Evolutionary conservation across 2,329 filamentous ascomycete species (phyloP), one percentile per base, ranked within the genome.

Genomic region (Fusarium globosum): DNA sequence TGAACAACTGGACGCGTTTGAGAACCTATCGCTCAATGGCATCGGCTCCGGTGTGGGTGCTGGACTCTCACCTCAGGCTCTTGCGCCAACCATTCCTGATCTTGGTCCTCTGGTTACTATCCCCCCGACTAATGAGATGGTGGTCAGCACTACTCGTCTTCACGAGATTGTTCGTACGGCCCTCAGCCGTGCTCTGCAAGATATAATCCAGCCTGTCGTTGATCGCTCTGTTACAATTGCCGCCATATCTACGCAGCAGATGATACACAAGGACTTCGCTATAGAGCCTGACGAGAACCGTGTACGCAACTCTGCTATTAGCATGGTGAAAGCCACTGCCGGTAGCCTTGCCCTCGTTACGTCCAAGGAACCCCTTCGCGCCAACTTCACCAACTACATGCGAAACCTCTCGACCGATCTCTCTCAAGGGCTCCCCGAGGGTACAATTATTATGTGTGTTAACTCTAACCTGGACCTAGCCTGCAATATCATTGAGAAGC

Each of bases 201-300:
- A 99, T 79, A 99, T 99, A 63, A 98, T 99, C 69, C 94, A 96
- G 60, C 97, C 96, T 30, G 96, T 99, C 4, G 97, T 99, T 20
- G 97, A 99, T 81, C 90, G 96, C 61, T 99, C 96, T 5, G 96
- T 99, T 43, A 98, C 97, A 0, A 99, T 99, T 80, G 96, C 96
- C 51, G 96, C 96, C 3, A 98, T 99, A 68, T 97, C 96, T 6
- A 98, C 97, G 0, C 93, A 95, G 69, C 95, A 98, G 82, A 93
- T 99, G 83, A 94, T 99, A 46, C 92, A 94, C 76, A 99, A 99
- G 81, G 96, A 99, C 81, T 99, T 98, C 80, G 93, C 94, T 1
- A 97, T 95, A 61, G 97, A 99, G 79, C 90, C 92, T 6, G 95
- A 98, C 78, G 94, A 97, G 83, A 93, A 94, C 74, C 93, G 94